Base-by-base conservation (phyloP, 1,284 basidiomycete species). In the Leccinum olivaceoglutinosum region DNA sequence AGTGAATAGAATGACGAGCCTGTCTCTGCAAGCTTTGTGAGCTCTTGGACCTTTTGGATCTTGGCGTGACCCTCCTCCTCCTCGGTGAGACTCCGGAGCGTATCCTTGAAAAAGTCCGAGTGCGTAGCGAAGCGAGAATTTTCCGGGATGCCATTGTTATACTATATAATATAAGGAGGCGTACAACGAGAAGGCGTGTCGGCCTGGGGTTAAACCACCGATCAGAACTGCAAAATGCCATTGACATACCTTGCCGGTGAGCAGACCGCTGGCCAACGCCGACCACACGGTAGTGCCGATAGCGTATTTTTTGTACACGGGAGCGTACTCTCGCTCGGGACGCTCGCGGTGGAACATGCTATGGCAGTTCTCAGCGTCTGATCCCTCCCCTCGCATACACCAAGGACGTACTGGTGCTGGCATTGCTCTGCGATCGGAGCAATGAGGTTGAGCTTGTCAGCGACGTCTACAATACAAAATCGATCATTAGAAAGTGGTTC, bases 401-500 rank as follows among this genome's bases (percentile, higher is more conserved):
- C n/a, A 2, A 54, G 58, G n/a, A 66, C 72, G 10, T 62, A 80
- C 78, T 80, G 70, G 68, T 80, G 77, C 69, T 86, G 81, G 62
- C 82, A 82, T 73, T 88, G 88, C 70, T 89, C 87, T 46, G 80
- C 81, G 36, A 81, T 77, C 2, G 88, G 88, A n/a, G 79, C 75
- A 63, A 87, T 81, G 61, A 89, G 76, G 67, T 81, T 80, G 59
- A 86, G 80, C 55, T 80, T 80, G 61, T 80, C 77, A 12, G 87
- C 86, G 59, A 89, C 74, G 55, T 82, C 80, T 76, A 39, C 16
- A 10, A 16, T 69, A 25, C 63, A 21, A 46, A 11, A 36, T 38
- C 2, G 4, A 18, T 49, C 29, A 38, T 6, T 57, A 29, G 1
- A 29, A 18, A 10, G 21, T 18, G 16, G 25, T 53, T 29, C 51